Base-by-base conservation (phyloP, 345 rosid species). In the Carallia pectinifolia region DNA sequence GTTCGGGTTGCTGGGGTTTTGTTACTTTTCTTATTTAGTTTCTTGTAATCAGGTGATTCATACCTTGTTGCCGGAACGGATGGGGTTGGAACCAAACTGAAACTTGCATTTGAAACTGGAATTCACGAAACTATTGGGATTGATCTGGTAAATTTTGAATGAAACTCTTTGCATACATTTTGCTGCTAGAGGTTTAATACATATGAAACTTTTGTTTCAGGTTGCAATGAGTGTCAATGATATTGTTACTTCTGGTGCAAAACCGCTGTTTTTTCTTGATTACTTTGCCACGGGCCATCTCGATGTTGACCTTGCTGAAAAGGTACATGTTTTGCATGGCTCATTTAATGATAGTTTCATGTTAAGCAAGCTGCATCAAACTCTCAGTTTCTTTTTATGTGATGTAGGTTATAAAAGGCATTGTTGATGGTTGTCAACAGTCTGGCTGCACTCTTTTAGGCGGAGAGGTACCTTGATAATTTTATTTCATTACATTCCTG, bases 211-310 rank as follows among this genome's bases (percentile, higher is more conserved):
- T 69, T 16, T 13, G 6, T 62, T 66, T 13, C 71, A 92, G 98
- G 98, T 95, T 53, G 99, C 99, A 1, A 92, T 95, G 98, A 90
- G 97, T 75, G 99, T 95, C 72, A 95, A 92, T 71, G 98, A 92
- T 76, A 95, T 95, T 79, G 77, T 95, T 65, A 95, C 99, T 70
- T 95, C 94, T 33, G 98, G 99, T 58, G 98, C 98, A 3, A 92
- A 89, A 69, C 99, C 99, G 48, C 73, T 95, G 50, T 90, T 92
- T 82, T 92, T 95, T 75, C 89, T 95, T 36, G 99, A 95, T 81
- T 95, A 95, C 79, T 95, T 89, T 81, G 99, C 98, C 4, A 92
- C 97, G 6, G 90, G 96, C 71, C 89, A 64, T 79, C 97, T 95
- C 30, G 92, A 92, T 83, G 96, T 92, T 55, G 98, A 92, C 80